Conservation (phyloP, 495 filamentous ascomycete species). For the Talaromyces proteolyticus region DNA sequence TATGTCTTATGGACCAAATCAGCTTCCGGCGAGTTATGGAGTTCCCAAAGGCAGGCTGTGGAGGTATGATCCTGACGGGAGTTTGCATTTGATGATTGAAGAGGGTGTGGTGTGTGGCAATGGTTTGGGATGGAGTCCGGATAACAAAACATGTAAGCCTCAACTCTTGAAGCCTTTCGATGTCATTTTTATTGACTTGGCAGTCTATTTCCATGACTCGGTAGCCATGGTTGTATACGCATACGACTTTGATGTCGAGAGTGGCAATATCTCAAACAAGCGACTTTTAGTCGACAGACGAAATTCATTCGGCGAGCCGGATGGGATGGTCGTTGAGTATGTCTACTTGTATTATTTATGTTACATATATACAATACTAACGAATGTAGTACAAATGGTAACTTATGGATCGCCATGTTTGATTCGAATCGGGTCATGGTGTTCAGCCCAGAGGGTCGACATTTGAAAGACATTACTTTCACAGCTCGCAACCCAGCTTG, state of each 20-base stretch:
- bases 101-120: conserved; percentile 23
- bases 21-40: conserved; percentile 12
- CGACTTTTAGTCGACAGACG: conserved; percentile 15
- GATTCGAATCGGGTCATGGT: conserved; percentile 11
- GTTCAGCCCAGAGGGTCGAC: conserved; percentile 10
- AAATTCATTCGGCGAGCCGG: conserved; percentile 14
- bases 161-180: not conserved
- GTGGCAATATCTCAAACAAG: conserved; percentile 17
- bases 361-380: not conserved
- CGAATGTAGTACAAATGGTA: conserved; percentile 8
- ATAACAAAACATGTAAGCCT: conserved; percentile 21
- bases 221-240: conserved; percentile 17
- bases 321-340: conserved; percentile 22
- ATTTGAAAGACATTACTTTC: conserved; percentile 11
- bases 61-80: conserved; percentile 27
- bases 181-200: not conserved
- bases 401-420: conserved; percentile 16
- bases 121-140: conserved; percentile 26
- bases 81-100: conserved; percentile 17
- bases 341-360: not conserved
- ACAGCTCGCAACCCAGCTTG: conserved; percentile 13
- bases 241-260: conserved; percentile 21
- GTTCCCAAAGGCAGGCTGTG: conserved; percentile 17
- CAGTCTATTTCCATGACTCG: conserved; percentile 23
- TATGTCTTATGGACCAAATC: conserved; percentile 7